Base-by-base conservation (phyloP, 768 basidiomycete species). In the Amanita molliuscula region DNA sequence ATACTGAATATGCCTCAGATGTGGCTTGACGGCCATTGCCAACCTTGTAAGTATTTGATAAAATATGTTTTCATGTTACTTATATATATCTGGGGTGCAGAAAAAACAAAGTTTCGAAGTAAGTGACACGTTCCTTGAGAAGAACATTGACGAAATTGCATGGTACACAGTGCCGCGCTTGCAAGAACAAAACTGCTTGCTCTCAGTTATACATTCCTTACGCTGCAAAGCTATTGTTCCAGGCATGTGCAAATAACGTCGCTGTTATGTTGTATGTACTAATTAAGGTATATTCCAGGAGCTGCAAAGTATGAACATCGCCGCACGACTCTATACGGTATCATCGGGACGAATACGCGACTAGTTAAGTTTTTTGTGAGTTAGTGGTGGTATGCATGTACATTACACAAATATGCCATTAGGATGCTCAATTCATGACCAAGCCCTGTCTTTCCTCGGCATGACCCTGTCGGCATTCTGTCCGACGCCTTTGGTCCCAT, bases 101-200 rank as follows among this genome's bases (percentile, higher is more conserved):
- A 97, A 98, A 85, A 97, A 97, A 67, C 95, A 97, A 77, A 93
- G 82, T 34, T 98, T 97, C 65, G 92, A 98, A 71, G 77, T 78
- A 59, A 35, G 65, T 57, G 34, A 16, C 10, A 18, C 25, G 6
- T 16, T n/a, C 6, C 8, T 35, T 11, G 18, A 26, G 41, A 7
- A 37, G 21, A 5, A 36, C n/a, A 21, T 33, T 33, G 29, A 26
- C 26, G 23, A n/a, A 52, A 52, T 47, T 36, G 2, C 44, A 21
- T 36, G 31, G 13, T 31, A 31, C 21, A 15, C 50, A 79, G 76
- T 99, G 96, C 62, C 88, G 95, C 49, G 88, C 93, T 20, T 98
- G 95, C 69, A 88, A 93, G 63, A 97, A 96, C 73, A 94, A 94
- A 72, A 95, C 92, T 15, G 89, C 89, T 28, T 87, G 87, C 63